A percentile compares a stretch with the other conserved stretches of the same genome.
Conservation (phyloP, 2,329 filamentous ascomycete genomes). For the Phaeophleospora eucalypticola region DNA sequence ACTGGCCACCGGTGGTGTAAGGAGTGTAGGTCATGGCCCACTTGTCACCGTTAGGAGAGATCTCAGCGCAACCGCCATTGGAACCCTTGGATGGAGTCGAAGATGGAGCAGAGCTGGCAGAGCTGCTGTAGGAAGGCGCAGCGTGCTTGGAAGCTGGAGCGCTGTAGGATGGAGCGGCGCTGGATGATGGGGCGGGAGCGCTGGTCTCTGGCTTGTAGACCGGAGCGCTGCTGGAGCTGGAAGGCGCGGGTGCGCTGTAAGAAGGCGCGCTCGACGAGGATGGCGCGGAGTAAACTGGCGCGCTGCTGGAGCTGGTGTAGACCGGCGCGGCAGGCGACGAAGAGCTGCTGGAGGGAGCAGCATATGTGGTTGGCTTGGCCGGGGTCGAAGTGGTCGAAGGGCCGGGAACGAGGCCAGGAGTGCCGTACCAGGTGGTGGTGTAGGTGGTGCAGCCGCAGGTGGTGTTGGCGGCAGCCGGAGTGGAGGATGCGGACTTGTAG, state of each 20-base stretch:
- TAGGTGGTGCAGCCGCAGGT: conserved; percentile 69
- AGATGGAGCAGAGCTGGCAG: conserved; percentile 2
- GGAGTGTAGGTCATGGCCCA: conserved; percentile 50
- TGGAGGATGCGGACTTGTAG: conserved; percentile 1
- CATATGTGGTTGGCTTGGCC: conserved; percentile 4
- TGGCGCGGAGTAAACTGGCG: conserved; percentile 27
- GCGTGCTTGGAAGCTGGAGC: not conserved
- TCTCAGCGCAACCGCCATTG: conserved; percentile 7
- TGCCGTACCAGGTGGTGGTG: conserved; percentile 66
- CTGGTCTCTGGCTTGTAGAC: conserved; percentile 7
- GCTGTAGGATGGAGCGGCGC: conserved; percentile 5
- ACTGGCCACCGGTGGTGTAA: conserved; percentile 40
- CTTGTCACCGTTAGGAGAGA: conserved; percentile 39
- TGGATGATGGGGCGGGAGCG: conserved; percentile 1
- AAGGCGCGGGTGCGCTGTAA: conserved; percentile 21
- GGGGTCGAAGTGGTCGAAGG: conserved; percentile 13
- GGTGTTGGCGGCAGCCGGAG: conserved; percentile 10
- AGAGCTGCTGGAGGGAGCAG: conserved; percentile 5
- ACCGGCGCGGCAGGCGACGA: not conserved
- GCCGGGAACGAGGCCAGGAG: conserved; percentile 44
- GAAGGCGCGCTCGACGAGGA: conserved; percentile 22
- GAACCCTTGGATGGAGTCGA: not conserved
- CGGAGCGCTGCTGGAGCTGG: conserved; percentile 21
- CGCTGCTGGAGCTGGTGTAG: conserved; percentile 27
- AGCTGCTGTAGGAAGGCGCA: not conserved